These are phyloP conservation scores for Quercus engelmannii DNA, from an alignment of 306 rosid species.

Conservation along the genomic window DNA sequence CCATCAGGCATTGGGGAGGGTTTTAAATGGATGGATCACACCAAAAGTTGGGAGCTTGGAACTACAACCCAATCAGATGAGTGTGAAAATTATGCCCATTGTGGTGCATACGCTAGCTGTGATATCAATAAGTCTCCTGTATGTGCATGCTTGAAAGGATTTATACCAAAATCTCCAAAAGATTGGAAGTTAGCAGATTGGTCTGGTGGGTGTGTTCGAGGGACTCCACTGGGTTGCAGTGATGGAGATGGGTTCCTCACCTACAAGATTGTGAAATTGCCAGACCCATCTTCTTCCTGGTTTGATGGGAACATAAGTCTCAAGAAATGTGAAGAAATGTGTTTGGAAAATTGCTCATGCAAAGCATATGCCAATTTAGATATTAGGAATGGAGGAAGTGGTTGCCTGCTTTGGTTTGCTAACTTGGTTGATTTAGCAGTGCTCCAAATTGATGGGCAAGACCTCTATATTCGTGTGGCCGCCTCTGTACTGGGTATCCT, in stretches of 20 bases:
- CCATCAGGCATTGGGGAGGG: slow-evolving; percentile 4
- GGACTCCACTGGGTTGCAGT: slow-evolving; percentile 10
- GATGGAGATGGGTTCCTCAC: slow-evolving; percentile 7
- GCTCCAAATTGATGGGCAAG: slow-evolving; percentile 28
- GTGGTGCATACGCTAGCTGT: slow-evolving; percentile 23
- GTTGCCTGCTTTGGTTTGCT: slow-evolving; percentile 34
- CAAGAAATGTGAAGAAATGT: slow-evolving; percentile 22
- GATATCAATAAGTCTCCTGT: not conserved
- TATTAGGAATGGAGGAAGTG: slow-evolving; percentile 24
- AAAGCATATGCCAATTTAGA: slow-evolving; percentile 25
- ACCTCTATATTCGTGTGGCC: not conserved
- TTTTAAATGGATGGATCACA: slow-evolving; percentile 5
- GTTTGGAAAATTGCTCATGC: slow-evolving; percentile 32
- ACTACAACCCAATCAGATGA: not conserved
- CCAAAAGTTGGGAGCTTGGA: slow-evolving; percentile 12
- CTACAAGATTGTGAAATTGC: slow-evolving; percentile 8
- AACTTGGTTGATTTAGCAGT: slow-evolving; percentile 26
- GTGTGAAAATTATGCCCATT: slow-evolving; percentile 22
- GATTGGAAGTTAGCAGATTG: not conserved
- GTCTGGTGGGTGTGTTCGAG: slow-evolving; percentile 22
- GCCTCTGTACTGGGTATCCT: too few relatives aligned
- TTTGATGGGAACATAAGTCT: slow-evolving; percentile 7
- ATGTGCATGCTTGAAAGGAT: slow-evolving; percentile 26
- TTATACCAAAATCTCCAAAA: not conserved
- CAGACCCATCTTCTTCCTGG: slow-evolving; percentile 30